Evolutionary conservation across 495 filamentous ascomycete species (phyloP), one percentile per base, ranked within the genome.

Genomic region (Penicillium roqueforti): DNA sequence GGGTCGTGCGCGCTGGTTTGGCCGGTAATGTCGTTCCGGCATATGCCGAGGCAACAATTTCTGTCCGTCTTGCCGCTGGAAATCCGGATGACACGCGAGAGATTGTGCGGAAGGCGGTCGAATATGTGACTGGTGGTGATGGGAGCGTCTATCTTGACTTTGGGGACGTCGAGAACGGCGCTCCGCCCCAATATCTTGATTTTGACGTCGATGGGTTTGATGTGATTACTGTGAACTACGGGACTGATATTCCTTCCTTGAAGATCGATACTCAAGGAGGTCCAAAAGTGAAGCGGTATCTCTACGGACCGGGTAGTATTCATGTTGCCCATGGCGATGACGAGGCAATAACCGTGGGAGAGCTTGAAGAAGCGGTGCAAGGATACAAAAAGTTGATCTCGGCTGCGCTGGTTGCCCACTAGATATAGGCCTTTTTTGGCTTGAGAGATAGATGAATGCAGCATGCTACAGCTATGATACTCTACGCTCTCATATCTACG

Each of bases 301-400:
- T 92, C 31, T 92, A 88, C 65, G 89, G 88, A 3, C 87, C 87
- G 0, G 89, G 90, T 1, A 84, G 73, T 36, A 93, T 93, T 40
- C 69, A 91, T 34, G 85, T 90, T 20, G 90, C 90, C 14, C 90
- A 95, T 63, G 81, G 81, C 1, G 83, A 87, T 44, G 79, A 90
- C 57, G 90, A 95, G 74, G 79, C 81, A 51, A 62, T 95, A 47
- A 80, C 67, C n/a, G 77, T 86, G 10, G 59, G 68, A 16, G 84
- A 93, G 42, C 63, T 90, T 38, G 74, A 81, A 62, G 66, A 74
- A n/a, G 80, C 84, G 4, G 84, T 89, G 6, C 75, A 79, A 40
- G 85, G 78, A 1, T 87, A 87, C 55, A 84, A 87, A 32, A 39
- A 31, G 22, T 39, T 39, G 29, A 32, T 32, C 29, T 32, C 29